Base-by-base conservation (phyloP, 768 basidiomycete genomes). In the Leucosporidium scottii region DNA sequence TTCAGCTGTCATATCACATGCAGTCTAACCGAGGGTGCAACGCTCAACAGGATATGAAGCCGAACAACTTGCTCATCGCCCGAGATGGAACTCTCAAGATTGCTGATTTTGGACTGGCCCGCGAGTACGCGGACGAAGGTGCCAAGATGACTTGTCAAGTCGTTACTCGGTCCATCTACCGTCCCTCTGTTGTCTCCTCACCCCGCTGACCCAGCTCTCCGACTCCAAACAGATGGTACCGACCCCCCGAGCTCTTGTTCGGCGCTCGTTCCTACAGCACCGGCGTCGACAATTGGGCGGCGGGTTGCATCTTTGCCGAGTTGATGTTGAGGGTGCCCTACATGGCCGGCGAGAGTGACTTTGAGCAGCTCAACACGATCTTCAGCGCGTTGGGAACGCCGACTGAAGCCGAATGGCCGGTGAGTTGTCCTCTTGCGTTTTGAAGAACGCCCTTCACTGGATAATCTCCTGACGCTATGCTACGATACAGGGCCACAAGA, bases 91-190 rank as follows among this genome's bases (percentile, higher is more conserved):
- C 90, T 61, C 86, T 98, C 72, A 99, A 99, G 80, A 84, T 99
- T 57, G 96, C 96, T 18, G 96, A 99, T 85, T 99, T 99, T 78
- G 96, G 96, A 83, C 84, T 99, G 12, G 96, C 96, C 30, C 82
- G 96, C 65, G 96, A 99, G 80, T 94, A 89, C 78, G 91, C 89
- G 21, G 96, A 98, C 74, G 92, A 93, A 30, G 89, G 88, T 5
- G 87, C 88, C 76, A 92, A 91, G 79, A 98, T 99, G 96, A 97
- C 96, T 0, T 90, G 88, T 74, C 93, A 97, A 76, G 94, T 99
- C 69, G 97, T 99, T 79, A 99, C 96, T 23, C 83, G 92, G 92
- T 93, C 60, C 62, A 85, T 28, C 23, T 10, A n/a, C 31, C 5
- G 23, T 13, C n/a, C 78, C n/a, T 17, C n/a, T 25, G 53, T 20